Evolutionary conservation across 257 asterid genomes (phyloP), one percentile per base, ranked within the genome.

Genomic region (Nicotiana paniculata): DNA sequence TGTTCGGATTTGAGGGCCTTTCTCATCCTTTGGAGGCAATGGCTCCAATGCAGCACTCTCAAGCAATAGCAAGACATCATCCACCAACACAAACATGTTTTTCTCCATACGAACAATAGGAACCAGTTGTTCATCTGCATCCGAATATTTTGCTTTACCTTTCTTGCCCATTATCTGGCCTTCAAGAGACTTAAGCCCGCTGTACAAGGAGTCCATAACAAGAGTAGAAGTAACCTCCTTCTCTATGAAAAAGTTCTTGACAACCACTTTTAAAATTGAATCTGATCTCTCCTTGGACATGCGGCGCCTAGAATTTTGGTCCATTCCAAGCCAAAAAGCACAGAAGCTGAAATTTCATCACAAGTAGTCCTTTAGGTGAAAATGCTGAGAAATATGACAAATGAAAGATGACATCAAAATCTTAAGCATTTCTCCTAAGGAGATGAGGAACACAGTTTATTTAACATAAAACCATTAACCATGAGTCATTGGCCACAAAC

Each of bases 171-270:
- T 92, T 30, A 85, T 82, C 85, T 91, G 98, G 77, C 96, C 97
- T 88, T 92, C 95, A 81, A 96, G 92, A 85, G 98, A 97, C 93
- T 91, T 96, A 82, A 94, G 88, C 61, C 99, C 99, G 87, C 97
- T 93, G 86, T 91, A 92, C 74, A 96, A 77, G 28, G 99, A 94
- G 87, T 94, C 99, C 99, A 96, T 96, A 84, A 96, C 99, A 82
- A 96, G 91, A 57, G 99, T 96, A 77, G 98, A 94, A 18, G 98
- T 90, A 86, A 94, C 98, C 90, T 96, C 99, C 83, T 96, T 96
- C 87, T 94, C 99, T 79, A 94, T 89, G 86, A 96, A 96, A 84
- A 96, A 94, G 87, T 88, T 94, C 84, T 94, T 94, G 86, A 94
- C 99, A 72, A 96, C 91, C 53, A 90, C 91, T 89, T 90, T 96